Evolutionary conservation across 495 filamentous ascomycete genomes (phyloP), one percentile per base, ranked within the genome.

Genomic region (Penicillium herquei): DNA sequence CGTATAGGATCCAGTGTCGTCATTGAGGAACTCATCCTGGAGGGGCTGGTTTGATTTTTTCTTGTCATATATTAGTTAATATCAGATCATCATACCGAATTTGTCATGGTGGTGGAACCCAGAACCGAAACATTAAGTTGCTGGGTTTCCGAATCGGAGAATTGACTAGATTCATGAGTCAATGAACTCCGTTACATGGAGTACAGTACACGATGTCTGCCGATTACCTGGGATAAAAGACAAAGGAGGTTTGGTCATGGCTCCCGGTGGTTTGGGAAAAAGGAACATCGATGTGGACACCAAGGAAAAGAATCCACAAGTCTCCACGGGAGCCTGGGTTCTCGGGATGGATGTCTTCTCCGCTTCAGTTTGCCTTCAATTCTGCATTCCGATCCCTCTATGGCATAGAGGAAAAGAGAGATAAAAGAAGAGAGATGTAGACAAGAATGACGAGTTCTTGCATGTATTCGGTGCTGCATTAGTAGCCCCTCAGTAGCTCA

Each of bases 281-380:
- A 17, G 46, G 4, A 26, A 32, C 52, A 17, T 52, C 39, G 44
- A 48, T 41, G 61, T 53, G 57, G 54, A 50, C 43, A 39, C 32
- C 45, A 49, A 55, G 31, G 39, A 35, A 45, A 18, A 46, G 39
- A 47, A 41, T 45, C 47, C 59, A 52, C 55, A 54, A 10, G 6
- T 42, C 52, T 53, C 43, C 34, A 53, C 47, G 40, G 39, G 34
- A 40, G 18, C 35, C 52, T 31, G 43, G 37, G 46, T 31, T 40
- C 35, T 60, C 31, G 32, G 21, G 12, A 43, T 57, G 54, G 57
- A 61, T 39, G 43, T 43, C 11, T 58, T 64, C 49, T 58, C 57
- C 63, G 52, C 41, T 33, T 34, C 17, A 31, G 21, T 14, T 45
- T 34, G 30, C n/a, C 47, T 40, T 33, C n/a, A n/a, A 17, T 13